These are phyloP conservation scores for Phytophthora megakarya DNA, from an alignment of 352 stramenopile genomes.

Conservation along the genomic window DNA sequence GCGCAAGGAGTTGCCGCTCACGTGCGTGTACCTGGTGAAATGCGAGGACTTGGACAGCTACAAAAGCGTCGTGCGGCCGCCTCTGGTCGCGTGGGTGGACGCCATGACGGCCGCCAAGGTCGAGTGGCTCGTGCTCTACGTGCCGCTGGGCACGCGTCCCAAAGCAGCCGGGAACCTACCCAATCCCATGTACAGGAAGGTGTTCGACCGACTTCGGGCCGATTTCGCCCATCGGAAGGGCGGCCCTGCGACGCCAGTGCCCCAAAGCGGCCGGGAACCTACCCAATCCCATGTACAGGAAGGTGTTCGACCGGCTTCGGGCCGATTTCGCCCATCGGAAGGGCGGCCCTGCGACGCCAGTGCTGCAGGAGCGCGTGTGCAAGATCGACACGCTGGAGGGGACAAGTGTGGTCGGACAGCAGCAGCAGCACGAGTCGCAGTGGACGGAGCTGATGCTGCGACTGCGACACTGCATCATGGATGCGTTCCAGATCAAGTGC, in stretches of 20 bases:
- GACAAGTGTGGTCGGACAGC: conserved; percentile 68
- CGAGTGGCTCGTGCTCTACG: conserved; percentile 86
- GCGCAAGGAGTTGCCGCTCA: conserved; percentile 43
- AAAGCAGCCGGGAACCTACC: conserved; percentile 48
- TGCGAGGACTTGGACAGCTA: conserved; percentile 86
- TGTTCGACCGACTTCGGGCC: conserved; percentile 70
- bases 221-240: conserved; percentile 66
- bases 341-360: conserved; percentile 17
- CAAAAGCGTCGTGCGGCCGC: conserved; percentile 49
- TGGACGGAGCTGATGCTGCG: conserved; percentile 78
- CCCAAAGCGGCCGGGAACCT: conserved; percentile 48
- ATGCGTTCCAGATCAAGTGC: conserved; percentile 79
- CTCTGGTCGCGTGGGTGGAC: conserved; percentile 68
- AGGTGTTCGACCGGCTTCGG: conserved; percentile 77
- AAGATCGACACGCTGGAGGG: conserved; percentile 84
- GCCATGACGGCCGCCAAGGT: conserved; percentile 66
- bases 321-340: conserved; percentile 67
- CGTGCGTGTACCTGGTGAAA: conserved; percentile 82
- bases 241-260: conserved; percentile 23
- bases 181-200: conserved; percentile 73
- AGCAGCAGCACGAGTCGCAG: conserved; percentile 80
- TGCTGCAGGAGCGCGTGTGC: conserved; percentile 64
- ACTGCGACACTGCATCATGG: conserved; percentile 79
- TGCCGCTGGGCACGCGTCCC: conserved; percentile 79
- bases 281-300: conserved; percentile 66